These are phyloP conservation scores for Xylariales sp. DNA, from an alignment of 2,329 filamentous ascomycete species.

Conservation along the genomic window DNA sequence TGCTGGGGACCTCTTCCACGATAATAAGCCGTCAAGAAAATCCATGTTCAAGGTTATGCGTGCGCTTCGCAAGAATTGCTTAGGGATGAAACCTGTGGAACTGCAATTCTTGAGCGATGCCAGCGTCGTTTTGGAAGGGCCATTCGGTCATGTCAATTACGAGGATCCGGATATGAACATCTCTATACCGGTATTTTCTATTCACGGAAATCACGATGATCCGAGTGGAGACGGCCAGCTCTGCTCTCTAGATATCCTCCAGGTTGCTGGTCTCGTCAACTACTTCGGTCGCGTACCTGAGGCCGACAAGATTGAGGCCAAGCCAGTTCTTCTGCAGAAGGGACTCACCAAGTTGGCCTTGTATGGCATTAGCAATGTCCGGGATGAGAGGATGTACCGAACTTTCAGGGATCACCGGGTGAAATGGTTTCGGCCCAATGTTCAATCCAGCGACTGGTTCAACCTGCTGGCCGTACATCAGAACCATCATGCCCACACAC, in stretches of 20 bases:
- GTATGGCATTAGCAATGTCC: conserved; percentile 92
- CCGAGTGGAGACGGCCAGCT: conserved; percentile 93
- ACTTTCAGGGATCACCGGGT: conserved; percentile 92
- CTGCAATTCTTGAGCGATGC: conserved; percentile 93
- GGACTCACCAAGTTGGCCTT: conserved; percentile 87
- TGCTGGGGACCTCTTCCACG: conserved; percentile 92
- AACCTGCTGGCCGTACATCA: conserved; percentile 94
- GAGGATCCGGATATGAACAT: conserved; percentile 97
- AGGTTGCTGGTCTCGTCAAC: conserved; percentile 87
- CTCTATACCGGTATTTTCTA: conserved; percentile 94
- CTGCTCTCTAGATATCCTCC: conserved; percentile 85
- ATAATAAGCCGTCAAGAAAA: conserved; percentile 95
- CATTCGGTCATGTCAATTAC: conserved; percentile 95
- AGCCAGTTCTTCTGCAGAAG: conserved; percentile 90
- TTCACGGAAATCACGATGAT: conserved; percentile 97
- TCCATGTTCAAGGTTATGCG: conserved; percentile 98
- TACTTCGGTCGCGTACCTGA: conserved; percentile 93
- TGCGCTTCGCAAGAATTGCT: conserved; percentile 85
- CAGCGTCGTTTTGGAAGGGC: conserved; percentile 82
- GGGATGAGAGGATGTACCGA: conserved; percentile 89
- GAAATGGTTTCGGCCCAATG: conserved; percentile 81
- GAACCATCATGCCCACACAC: conserved; percentile 88
- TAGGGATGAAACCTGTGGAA: conserved; percentile 93
- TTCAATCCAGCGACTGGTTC: conserved; percentile 87
- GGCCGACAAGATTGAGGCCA: conserved; percentile 88